Conservation (phyloP, 179 eudicot species). For the Amaranthus tricolor region DNA sequence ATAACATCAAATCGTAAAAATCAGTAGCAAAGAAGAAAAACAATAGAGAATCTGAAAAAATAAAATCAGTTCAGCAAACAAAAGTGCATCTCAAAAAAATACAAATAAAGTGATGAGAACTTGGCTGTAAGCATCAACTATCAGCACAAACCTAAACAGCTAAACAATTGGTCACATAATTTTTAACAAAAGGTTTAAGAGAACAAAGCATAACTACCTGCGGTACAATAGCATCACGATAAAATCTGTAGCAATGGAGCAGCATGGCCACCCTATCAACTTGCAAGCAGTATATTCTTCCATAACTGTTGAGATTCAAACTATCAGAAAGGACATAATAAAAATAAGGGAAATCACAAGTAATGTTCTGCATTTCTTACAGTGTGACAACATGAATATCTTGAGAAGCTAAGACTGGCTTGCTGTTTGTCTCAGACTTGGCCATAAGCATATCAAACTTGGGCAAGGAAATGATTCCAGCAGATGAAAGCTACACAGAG, state of each 20-base stretch:
- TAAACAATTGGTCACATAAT: too few relatives aligned
- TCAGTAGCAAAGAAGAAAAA: too few relatives aligned
- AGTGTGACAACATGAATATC: constrained; percentile 84
- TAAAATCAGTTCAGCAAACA: too few relatives aligned
- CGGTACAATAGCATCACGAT: constrained; percentile 95
- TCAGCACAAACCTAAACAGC: too few relatives aligned
- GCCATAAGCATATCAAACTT: constrained; percentile 95
- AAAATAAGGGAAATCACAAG: neutral
- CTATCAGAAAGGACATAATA: constrained; percentile 1
- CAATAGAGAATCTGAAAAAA: too few relatives aligned
- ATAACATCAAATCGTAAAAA: too few relatives aligned
- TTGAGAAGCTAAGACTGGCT: constrained; percentile 80
- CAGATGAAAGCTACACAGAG: constrained; percentile 72
- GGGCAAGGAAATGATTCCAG: constrained; percentile 82
- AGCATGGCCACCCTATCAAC: constrained; percentile 89
- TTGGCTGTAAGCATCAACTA: too few relatives aligned
- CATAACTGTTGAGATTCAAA: constrained; percentile 58
- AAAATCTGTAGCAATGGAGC: constrained; percentile 85
- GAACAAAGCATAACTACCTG: constrained; percentile 51
- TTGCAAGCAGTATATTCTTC: constrained; percentile 98
- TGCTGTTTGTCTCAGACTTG: constrained; percentile 71
- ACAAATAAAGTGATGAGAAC: too few relatives aligned
- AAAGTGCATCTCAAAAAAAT: too few relatives aligned
- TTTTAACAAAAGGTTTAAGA: neutral
- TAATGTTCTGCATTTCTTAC: constrained; percentile 42